These are phyloP conservation scores for Quercus robur DNA, from an alignment of 306 rosid species.

Conservation along the genomic window DNA sequence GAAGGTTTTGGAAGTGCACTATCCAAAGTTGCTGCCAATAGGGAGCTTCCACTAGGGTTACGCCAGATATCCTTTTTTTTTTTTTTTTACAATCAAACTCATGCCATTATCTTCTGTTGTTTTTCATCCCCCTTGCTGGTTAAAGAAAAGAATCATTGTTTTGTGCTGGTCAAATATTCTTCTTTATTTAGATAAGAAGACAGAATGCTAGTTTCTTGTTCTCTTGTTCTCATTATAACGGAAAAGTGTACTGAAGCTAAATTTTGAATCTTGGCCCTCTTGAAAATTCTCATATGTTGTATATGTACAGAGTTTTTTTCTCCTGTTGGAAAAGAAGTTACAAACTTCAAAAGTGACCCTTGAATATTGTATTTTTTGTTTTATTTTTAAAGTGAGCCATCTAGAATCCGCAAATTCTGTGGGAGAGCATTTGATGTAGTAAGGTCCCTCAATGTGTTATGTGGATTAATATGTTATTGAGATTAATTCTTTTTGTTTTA, in stretches of 20 bases:
- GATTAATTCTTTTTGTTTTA: too few relatives aligned
- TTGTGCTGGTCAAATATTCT: too few relatives aligned
- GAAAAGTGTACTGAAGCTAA: conserved; percentile 10
- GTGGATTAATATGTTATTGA: too few relatives aligned
- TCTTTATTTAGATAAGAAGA: neutral
- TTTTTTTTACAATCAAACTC: neutral
- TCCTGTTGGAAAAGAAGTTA: too few relatives aligned
- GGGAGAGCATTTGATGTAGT: too few relatives aligned
- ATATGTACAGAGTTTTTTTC: conserved; percentile 8
- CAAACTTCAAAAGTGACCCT: too few relatives aligned
- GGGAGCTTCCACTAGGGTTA: conserved; percentile 68
- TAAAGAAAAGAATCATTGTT: neutral
- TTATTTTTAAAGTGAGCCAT: too few relatives aligned
- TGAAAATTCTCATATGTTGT: conserved; percentile 9
- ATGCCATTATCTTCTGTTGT: neutral
- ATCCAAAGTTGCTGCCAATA: conserved; percentile 74
- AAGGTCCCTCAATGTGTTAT: too few relatives aligned
- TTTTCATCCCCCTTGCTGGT: neutral
- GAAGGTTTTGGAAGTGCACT: conserved; percentile 92
- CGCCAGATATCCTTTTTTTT: conserved; percentile 89
- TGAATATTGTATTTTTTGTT: too few relatives aligned
- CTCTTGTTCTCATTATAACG: neutral
- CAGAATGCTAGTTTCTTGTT: conserved; percentile 14
- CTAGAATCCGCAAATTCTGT: too few relatives aligned
- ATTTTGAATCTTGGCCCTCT: neutral